Conservation (phyloP, 1,139 yeast genomes). For the Torulaspora pretoriensis region DNA sequence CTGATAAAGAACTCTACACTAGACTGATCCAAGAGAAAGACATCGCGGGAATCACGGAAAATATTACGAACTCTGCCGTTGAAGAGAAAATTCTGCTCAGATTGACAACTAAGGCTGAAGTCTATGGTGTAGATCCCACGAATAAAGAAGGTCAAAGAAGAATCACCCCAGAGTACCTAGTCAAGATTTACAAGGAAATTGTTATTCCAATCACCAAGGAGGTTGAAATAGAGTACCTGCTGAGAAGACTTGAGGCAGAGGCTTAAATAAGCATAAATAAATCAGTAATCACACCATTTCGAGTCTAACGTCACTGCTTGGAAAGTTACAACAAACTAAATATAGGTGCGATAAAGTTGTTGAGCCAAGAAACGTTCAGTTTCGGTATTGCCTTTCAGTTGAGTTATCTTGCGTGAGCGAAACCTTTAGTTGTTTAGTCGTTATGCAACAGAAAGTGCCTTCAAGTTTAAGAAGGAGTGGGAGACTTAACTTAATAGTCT, state of each 20-base stretch:
- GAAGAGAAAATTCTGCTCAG: constrained; percentile 80
- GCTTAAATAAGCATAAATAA: background rate
- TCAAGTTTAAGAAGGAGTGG: too few relatives aligned
- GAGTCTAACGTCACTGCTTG: too few relatives aligned
- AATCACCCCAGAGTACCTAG: constrained; percentile 76
- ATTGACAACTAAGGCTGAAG: constrained; percentile 70
- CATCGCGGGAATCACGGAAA: constrained; percentile 65
- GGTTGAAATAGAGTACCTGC: constrained; percentile 86
- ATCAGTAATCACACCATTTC: too few relatives aligned
- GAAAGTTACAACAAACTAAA: background rate
- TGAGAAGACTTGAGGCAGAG: constrained; percentile 69
- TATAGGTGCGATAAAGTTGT: background rate
- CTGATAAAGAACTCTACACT: constrained; percentile 61
- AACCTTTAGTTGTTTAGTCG: too few relatives aligned
- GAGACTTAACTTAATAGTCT: constrained; percentile 43
- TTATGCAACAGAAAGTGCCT: too few relatives aligned
- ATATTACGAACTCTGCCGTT: constrained; percentile 82
- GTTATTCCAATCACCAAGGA: constrained; percentile 91
- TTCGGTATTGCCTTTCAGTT: too few relatives aligned
- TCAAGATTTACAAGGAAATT: constrained; percentile 76
- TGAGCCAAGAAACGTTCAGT: too few relatives aligned
- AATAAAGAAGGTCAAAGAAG: constrained; percentile 67
- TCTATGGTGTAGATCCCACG: constrained; percentile 86
- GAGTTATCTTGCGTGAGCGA: too few relatives aligned
- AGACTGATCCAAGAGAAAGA: constrained; percentile 63